phyloP scores from a whole-genome alignment of 148 eudicot species.

The Rhododendron vialii region DNA sequence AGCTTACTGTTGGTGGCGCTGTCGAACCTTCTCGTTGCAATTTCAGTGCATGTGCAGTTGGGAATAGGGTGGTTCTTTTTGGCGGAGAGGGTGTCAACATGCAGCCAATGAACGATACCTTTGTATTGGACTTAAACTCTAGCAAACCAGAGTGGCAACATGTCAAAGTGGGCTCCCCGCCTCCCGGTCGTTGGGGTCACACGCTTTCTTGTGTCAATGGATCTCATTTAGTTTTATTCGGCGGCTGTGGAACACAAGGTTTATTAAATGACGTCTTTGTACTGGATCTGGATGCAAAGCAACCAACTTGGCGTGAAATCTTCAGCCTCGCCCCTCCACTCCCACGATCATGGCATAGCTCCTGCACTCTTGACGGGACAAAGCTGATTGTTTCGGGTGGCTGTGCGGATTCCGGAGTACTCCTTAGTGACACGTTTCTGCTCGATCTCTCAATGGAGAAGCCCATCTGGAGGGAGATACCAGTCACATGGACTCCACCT shows the following conservation, averaged over 20 bases:
- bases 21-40: constrained; percentile 98
- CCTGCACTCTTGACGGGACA: constrained; percentile 91
- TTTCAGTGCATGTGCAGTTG: constrained; percentile 97
- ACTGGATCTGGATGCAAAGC: constrained; percentile 80
- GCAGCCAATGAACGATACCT: constrained; percentile 96
- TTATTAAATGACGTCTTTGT: constrained; percentile 83
- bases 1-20: constrained; percentile 72
- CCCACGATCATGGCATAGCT: constrained; percentile 97
- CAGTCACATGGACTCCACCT: constrained; percentile 89
- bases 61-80: constrained; percentile 85
- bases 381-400: constrained; percentile 95
- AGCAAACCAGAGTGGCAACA: constrained; percentile 80
- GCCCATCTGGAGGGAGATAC: constrained; percentile 91
- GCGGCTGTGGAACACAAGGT: constrained; percentile 93
- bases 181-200: constrained; percentile 98
- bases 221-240: constrained; percentile 81
- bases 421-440: constrained; percentile 83
- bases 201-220: constrained; percentile 83
- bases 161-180: constrained; percentile 85
- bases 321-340: constrained; percentile 89
- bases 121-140: constrained; percentile 77
- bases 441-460: constrained; percentile 93
- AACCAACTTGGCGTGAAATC: constrained; percentile 94
- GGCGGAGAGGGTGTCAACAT: constrained; percentile 95
- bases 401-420: constrained; percentile 96